Conservation (phyloP, 1,284 basidiomycete species). For the Sporisorium reilianum region DNA sequence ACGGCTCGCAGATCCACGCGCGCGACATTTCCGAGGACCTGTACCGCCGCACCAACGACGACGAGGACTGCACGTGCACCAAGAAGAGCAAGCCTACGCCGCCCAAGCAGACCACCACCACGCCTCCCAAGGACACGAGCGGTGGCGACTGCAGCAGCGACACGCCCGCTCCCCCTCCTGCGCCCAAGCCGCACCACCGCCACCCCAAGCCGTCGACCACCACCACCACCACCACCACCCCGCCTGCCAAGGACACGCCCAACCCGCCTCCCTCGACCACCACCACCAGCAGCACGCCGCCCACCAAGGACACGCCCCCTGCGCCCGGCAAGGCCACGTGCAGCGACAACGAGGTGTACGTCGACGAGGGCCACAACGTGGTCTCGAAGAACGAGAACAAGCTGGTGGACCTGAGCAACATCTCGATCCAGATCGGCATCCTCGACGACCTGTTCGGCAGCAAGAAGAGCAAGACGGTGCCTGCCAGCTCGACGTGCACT, state of each 20-base stretch:
- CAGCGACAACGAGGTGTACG: conserved; percentile 29
- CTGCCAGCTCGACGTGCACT: conserved; percentile 32
- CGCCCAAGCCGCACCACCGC: conserved; percentile 11
- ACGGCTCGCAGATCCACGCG: conserved; percentile 34
- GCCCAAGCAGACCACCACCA: conserved; percentile 23
- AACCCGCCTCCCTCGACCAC: conserved; percentile 1
- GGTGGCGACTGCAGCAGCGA: conserved; percentile 11
- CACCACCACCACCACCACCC: background rate
- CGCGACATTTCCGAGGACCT: conserved; percentile 43
- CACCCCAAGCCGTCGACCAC: conserved; percentile 13
- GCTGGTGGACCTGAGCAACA: conserved; percentile 41
- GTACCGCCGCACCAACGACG: conserved; percentile 42
- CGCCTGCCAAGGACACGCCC: conserved; percentile 1
- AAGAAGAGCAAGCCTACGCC: conserved; percentile 44
- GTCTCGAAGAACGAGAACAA: conserved; percentile 45
- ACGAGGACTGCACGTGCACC: conserved; percentile 52
- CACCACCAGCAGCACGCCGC: background rate
- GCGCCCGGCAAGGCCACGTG: conserved; percentile 20
- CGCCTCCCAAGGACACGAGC: background rate
- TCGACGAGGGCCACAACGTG: conserved; percentile 53
- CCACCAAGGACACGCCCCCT: conserved; percentile 9
- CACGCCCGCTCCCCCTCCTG: conserved; percentile 10
- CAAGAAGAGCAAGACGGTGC: conserved; percentile 23
- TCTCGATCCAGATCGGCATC: conserved; percentile 33
- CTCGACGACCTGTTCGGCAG: conserved; percentile 30